These are phyloP conservation scores for Cyberlindnera saturnus DNA, from an alignment of 805 yeast genomes.

Conservation along the genomic window DNA sequence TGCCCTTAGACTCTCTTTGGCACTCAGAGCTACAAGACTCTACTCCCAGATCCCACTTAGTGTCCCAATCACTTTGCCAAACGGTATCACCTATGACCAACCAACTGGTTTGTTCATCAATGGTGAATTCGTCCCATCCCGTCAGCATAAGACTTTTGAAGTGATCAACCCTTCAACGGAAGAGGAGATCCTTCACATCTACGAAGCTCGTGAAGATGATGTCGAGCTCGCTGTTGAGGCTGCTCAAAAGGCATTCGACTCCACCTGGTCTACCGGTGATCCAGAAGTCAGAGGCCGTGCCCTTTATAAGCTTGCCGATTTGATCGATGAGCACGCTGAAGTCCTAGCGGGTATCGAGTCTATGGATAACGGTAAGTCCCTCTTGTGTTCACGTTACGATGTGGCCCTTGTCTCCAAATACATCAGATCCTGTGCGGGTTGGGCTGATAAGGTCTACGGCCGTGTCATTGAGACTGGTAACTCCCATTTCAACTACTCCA, in stretches of 20 bases:
- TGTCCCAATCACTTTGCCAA: constrained; percentile 57
- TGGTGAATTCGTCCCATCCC: constrained; percentile 64
- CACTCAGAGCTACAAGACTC: constrained; percentile 21
- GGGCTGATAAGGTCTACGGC: constrained; percentile 68
- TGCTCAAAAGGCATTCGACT: constrained; percentile 70
- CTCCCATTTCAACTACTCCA: constrained; percentile 57
- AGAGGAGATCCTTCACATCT: constrained; percentile 58
- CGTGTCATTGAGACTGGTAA: constrained; percentile 53
- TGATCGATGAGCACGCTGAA: constrained; percentile 69
- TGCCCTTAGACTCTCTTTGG: constrained; percentile 13
- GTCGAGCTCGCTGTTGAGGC: constrained; percentile 82
- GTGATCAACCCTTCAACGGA: constrained; percentile 71
- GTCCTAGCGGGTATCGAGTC: constrained; percentile 78
- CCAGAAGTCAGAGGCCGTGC: constrained; percentile 60
- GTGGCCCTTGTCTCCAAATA: constrained; percentile 63
- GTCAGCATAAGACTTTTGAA: constrained; percentile 52
- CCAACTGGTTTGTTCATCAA: constrained; percentile 81
- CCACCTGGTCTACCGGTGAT: constrained; percentile 63
- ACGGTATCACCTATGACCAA: constrained; percentile 68
- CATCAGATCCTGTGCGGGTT: constrained; percentile 81
- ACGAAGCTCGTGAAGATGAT: constrained; percentile 73
- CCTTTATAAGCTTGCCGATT: constrained; percentile 68
- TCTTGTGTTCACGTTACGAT: constrained; percentile 68
- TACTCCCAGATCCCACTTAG: constrained; percentile 35
- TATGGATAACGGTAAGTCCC: constrained; percentile 84